Percentiles rank a stretch among this genome's conserved stretches.
Conservation (phyloP, 768 basidiomycete genomes). For the Obba rivulosa region DNA sequence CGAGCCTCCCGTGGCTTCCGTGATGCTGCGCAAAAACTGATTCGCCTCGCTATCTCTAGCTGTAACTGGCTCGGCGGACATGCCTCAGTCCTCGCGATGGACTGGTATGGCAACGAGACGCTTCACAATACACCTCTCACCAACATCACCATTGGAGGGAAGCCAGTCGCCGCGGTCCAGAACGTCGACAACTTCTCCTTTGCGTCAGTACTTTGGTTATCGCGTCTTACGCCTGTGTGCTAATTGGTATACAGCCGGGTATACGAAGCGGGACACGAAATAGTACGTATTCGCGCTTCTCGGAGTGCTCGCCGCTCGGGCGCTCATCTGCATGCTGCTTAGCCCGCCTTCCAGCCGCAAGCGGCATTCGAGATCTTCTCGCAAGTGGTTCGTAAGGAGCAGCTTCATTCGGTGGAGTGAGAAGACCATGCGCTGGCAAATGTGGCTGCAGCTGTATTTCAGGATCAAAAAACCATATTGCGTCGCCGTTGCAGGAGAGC, state of each 20-base stretch:
- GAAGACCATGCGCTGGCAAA: too few relatives aligned
- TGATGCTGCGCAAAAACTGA: background rate
- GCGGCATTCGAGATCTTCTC: slow-evolving; percentile 54
- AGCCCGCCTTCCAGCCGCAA: slow-evolving; percentile 61
- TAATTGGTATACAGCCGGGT: slow-evolving; percentile 36
- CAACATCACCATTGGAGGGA: slow-evolving; percentile 54
- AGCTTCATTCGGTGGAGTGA: slow-evolving; percentile 42
- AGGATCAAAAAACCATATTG: too few relatives aligned
- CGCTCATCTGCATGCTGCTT: background rate
- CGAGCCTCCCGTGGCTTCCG: background rate
- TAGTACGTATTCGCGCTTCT: slow-evolving; percentile 37
- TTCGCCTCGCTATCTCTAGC: slow-evolving; percentile 12
- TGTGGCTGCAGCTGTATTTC: too few relatives aligned
- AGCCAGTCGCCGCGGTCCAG: slow-evolving; percentile 50
- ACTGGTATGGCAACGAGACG: slow-evolving; percentile 39
- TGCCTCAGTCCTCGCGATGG: slow-evolving; percentile 36
- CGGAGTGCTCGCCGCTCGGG: too few relatives aligned
- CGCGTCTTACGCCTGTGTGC: background rate
- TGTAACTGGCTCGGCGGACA: slow-evolving; percentile 37
- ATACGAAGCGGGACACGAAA: slow-evolving; percentile 55
- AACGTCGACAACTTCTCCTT: slow-evolving; percentile 66
- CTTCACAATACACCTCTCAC: slow-evolving; percentile 35
- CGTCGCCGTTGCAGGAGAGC: too few relatives aligned
- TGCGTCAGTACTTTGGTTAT: slow-evolving; percentile 40
- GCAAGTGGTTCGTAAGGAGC: slow-evolving; percentile 46